Evolutionary conservation across 805 yeast species (phyloP).

Genomic region (Candida michaelii): DNA sequence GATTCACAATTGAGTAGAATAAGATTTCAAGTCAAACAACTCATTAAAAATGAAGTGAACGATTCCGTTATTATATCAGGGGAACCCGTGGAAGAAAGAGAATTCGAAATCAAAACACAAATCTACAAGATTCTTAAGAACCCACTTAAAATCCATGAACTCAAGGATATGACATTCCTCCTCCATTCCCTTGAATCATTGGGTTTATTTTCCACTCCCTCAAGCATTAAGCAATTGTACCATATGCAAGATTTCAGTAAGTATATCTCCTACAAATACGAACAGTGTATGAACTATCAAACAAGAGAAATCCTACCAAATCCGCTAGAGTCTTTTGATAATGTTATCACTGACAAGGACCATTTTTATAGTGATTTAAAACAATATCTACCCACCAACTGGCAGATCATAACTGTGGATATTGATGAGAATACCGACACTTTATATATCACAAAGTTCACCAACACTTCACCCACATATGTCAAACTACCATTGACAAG

Average conservation of each 20-base stretch:
- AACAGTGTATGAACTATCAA: not conserved
- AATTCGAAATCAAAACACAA: not conserved
- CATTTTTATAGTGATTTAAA: slow-evolving; percentile 13
- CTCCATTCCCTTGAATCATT: not conserved
- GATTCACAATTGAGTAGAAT: not conserved
- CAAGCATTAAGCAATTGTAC: not conserved
- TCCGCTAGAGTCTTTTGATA: not conserved
- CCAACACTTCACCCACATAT: slow-evolving; percentile 39
- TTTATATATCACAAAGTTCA: slow-evolving; percentile 51
- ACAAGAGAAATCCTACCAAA: not conserved
- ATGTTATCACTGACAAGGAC: not conserved
- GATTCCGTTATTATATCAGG: not conserved
- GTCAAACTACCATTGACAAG: slow-evolving; percentile 62
- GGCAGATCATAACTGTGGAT: slow-evolving; percentile 65
- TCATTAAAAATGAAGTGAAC: not conserved
- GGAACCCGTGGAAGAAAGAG: not conserved
- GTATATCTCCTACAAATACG: not conserved
- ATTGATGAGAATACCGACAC: slow-evolving; percentile 55
- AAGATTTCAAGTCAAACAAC: not conserved
- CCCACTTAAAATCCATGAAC: not conserved
- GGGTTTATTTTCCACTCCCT: not conserved
- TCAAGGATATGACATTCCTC: slow-evolving; percentile 1
- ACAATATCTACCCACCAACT: slow-evolving; percentile 27
- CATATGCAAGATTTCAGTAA: not conserved
- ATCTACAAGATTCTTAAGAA: not conserved